Evolutionary conservation across 106 monocot species (phyloP).

Genomic region (Hemerocallis citrina): DNA sequence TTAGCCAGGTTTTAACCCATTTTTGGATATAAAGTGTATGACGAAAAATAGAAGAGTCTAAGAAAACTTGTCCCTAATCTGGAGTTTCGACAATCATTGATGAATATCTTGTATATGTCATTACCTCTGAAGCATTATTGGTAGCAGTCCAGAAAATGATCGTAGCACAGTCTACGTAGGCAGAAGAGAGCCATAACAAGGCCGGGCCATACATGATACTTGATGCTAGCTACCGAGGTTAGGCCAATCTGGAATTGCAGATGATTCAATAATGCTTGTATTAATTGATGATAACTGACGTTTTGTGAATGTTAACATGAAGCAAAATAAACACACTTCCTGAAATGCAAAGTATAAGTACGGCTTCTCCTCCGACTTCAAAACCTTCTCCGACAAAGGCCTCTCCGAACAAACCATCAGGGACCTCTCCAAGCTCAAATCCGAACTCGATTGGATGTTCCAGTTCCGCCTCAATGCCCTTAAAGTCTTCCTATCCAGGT

Average conservation of each 20-base stretch:
- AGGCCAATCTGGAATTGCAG: no score
- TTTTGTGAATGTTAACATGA: no score
- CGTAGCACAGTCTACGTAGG: constrained; percentile 44
- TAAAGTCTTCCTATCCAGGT: constrained; percentile 45
- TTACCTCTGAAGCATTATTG: constrained; percentile 29
- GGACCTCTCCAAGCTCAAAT: constrained; percentile 60
- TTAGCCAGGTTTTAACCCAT: not conserved
- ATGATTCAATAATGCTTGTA: no score
- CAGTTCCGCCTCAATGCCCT: constrained; percentile 60
- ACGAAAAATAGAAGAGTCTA: no score
- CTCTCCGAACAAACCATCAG: constrained; percentile 73
- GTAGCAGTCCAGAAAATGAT: constrained; percentile 49
- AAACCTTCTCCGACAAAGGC: constrained; percentile 83
- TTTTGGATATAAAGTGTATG: no score
- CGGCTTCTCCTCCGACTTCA: constrained; percentile 76
- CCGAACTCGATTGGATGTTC: constrained; percentile 85
- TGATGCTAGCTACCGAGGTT: constrained; percentile 64
- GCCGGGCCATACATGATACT: constrained; percentile 85
- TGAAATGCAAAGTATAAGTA: constrained; percentile 22
- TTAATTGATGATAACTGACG: no score
- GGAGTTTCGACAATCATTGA: no score
- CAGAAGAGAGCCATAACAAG: constrained; percentile 55
- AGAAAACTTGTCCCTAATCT: no score
- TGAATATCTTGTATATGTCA: constrained; percentile 13
- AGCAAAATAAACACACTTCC: no score